phyloP scores from a whole-genome alignment of 306 rosid species.

The Cucurbita argyrosperma region DNA sequence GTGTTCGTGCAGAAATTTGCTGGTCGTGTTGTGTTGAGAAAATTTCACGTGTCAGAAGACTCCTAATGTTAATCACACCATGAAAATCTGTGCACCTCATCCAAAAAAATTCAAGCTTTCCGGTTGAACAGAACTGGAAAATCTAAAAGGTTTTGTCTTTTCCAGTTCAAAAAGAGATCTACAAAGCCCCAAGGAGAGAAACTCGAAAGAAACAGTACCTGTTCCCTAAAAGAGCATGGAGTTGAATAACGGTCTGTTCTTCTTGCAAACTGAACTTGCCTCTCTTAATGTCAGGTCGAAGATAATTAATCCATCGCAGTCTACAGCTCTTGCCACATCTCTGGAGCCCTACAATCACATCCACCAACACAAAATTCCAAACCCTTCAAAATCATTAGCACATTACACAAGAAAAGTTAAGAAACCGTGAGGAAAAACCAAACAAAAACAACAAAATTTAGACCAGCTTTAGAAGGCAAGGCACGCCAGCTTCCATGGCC shows the following conservation, averaged over 20 bases:
- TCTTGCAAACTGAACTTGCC: conserved; percentile 97
- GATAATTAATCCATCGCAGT: conserved; percentile 94
- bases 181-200: too few species aligned
- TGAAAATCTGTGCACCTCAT: neutral
- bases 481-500: conserved; percentile 99
- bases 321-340: conserved; percentile 99
- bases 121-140: too few species aligned
- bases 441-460: neutral
- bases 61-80: neutral
- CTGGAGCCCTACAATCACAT: conserved; percentile 50
- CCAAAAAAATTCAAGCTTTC: too few species aligned
- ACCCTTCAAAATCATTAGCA: neutral
- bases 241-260: conserved; percentile 97
- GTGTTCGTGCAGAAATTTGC: neutral
- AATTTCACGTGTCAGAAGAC: neutral
- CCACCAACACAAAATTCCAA: neutral
- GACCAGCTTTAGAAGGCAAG: conserved; percentile 89
- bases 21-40: neutral
- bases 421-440: neutral
- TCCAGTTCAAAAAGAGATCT: too few species aligned
- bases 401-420: neutral
- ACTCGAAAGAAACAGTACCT: conserved; percentile 32
- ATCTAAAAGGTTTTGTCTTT: too few species aligned
- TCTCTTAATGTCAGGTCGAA: conserved; percentile 95
- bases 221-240: conserved; percentile 95